phyloP scores from a whole-genome alignment of 176 grass and related monocot species.

The Secale cereale region DNA sequence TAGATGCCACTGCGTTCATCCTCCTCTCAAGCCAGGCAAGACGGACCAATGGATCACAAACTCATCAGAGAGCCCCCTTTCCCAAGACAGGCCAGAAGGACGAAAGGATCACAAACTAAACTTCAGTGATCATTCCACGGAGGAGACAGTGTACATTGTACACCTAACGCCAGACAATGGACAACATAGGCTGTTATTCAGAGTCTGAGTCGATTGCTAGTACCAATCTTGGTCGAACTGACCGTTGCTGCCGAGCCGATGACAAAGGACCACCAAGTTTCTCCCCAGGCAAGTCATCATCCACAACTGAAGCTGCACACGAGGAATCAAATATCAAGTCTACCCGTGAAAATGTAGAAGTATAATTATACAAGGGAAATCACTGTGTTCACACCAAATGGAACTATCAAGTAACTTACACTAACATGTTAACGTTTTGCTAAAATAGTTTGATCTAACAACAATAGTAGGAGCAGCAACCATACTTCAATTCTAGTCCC shows the following conservation, averaged over 20 bases:
- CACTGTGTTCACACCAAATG: not conserved
- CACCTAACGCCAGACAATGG: not conserved
- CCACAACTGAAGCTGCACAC: conserved; percentile 41
- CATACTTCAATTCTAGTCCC: not conserved
- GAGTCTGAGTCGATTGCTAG: conserved; percentile 59
- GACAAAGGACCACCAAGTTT: conserved; percentile 1
- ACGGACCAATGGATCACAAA: not conserved
- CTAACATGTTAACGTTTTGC: conserved; percentile 1
- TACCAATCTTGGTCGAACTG: conserved; percentile 45
- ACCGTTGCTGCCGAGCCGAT: not conserved
- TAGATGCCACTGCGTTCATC: not conserved
- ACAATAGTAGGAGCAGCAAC: not conserved
- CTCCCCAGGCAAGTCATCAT: not conserved
- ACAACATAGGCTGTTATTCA: conserved; percentile 37
- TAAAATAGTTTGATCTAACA: not conserved
- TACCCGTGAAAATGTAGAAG: not conserved
- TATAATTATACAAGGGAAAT: not conserved
- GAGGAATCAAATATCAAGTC: conserved; percentile 8
- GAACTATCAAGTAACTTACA: not conserved
- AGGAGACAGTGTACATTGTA: not conserved
- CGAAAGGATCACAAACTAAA: not conserved
- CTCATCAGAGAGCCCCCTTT: not conserved
- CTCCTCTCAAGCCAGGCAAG: not conserved
- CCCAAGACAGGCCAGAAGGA: not conserved
- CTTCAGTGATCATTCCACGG: conserved; percentile 5